Base-by-base conservation (phyloP, 2,329 filamentous ascomycete species). In the Colletotrichum sp. region DNA sequence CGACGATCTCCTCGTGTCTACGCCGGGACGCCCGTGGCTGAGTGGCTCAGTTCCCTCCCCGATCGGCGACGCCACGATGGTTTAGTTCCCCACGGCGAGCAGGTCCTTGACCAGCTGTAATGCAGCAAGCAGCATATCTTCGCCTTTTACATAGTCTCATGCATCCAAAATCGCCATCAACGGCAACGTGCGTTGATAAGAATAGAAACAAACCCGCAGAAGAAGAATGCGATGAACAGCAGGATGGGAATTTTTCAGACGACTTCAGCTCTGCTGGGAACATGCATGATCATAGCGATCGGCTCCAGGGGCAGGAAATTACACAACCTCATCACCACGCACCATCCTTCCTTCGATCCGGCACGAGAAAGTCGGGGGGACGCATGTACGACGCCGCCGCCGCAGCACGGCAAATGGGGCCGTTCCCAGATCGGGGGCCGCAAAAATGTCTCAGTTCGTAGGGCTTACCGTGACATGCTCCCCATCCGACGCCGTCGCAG, bases 401-500 rank as follows among this genome's bases (percentile, higher is more conserved):
- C 12, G 55, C 34, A 62, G 32, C 16, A 21, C 69, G 69, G 73
- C 63, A 72, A 13, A 72, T 68, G 63, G 69, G 69, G 63, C 72
- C 68, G 68, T 26, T 28, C 62, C 57, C 10, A 68, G 73, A 75
- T 75, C 63, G 69, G 69, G 72, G 55, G 63, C 63, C 73, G 73
- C 44, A 52, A 52, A 63, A 64, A 67, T 67, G 72, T 75, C 72
- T 75, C 72, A 75, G 49, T 26, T 52, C 32, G 36, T 68, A 64
- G 32, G 68, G 68, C 55, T 75, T 24, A 10, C n/a, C 26, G 49
- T 21, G 21, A 21, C 9, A n/a, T 62, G 9, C 59, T 26, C 59
- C 18, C 26, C 59, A 13, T 30, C 26, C 24, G 12, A 30, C 15
- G 18, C 28, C 24, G 26, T 30, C 26, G 28, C 28, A 16, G 59